A percentile compares a stretch with the other conserved stretches of the same genome.
Conservation (phyloP, 2,329 filamentous ascomycete species). For the Sporothrix dimorphospora region DNA sequence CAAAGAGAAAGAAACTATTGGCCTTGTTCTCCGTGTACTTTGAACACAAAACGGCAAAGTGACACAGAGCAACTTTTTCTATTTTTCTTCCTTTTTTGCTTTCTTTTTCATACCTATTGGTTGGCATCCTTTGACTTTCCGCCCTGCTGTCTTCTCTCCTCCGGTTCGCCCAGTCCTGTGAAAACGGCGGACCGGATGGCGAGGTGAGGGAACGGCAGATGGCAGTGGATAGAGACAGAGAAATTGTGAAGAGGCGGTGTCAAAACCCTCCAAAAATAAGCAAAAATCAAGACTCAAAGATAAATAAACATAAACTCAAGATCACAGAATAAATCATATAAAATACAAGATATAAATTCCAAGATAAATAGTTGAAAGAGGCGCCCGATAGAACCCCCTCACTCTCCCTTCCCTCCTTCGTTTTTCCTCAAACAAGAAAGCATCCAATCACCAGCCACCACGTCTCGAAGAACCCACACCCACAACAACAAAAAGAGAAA, state of each 20-base stretch:
- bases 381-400: neutral
- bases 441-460: conserved; percentile 33
- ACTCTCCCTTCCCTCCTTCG: neutral
- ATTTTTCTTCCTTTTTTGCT: neutral
- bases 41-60: neutral
- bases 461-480: conserved; percentile 33
- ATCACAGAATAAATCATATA: neutral
- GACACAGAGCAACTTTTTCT: neutral
- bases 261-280: neutral
- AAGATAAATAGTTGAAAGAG: neutral
- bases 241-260: conserved; percentile 15
- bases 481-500: conserved; percentile 6
- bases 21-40: neutral
- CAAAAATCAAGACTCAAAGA: neutral
- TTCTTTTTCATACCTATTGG: neutral
- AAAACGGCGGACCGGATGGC: neutral
- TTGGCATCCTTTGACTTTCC: neutral
- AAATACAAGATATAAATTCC: neutral
- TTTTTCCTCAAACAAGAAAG: conserved; percentile 5
- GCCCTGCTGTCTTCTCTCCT: neutral
- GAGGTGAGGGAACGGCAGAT: neutral
- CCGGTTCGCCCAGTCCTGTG: neutral
- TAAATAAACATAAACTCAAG: neutral
- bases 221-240: neutral
- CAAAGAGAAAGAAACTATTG: neutral